These are phyloP conservation scores for Cryphonectria radicalis DNA, from an alignment of 2,329 filamentous ascomycete genomes.

Conservation along the genomic window DNA sequence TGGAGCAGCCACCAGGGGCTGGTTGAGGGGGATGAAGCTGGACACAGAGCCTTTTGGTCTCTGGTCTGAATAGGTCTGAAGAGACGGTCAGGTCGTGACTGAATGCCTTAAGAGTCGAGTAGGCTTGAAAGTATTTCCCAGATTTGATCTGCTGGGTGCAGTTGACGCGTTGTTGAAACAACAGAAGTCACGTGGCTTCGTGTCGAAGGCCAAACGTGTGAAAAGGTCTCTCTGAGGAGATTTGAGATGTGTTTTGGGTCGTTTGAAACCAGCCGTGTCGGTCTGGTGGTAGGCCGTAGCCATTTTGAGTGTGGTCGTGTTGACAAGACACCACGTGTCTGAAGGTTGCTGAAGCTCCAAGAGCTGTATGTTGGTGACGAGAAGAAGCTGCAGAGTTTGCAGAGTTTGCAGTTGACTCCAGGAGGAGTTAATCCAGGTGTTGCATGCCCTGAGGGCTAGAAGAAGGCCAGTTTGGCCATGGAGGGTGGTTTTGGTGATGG, in stretches of 20 bases:
- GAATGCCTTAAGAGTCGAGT: not conserved
- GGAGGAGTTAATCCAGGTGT: not conserved
- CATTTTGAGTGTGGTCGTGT: not conserved
- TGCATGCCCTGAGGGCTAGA: not conserved
- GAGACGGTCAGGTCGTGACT: not conserved
- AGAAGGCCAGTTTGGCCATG: not conserved
- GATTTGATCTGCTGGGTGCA: not conserved
- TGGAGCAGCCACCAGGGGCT: not conserved
- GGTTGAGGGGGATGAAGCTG: not conserved
- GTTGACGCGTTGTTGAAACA: not conserved
- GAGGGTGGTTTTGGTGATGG: not conserved
- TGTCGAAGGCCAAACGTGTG: not conserved
- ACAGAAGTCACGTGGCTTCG: not conserved
- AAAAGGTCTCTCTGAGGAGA: not conserved
- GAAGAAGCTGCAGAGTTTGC: not conserved
- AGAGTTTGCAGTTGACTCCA: not conserved
- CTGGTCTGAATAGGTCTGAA: not conserved
- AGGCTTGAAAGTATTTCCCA: not conserved
- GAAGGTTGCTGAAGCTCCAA: not conserved
- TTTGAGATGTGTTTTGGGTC: not conserved
- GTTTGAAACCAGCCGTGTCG: not conserved
- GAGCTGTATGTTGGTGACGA: not conserved
- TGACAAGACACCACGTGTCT: not conserved
- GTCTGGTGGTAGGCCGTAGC: not conserved
- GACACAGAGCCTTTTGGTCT: not conserved